Evolutionary conservation across 2,329 filamentous ascomycete genomes (phyloP).

Genomic region (Colletotrichum sojae): DNA sequence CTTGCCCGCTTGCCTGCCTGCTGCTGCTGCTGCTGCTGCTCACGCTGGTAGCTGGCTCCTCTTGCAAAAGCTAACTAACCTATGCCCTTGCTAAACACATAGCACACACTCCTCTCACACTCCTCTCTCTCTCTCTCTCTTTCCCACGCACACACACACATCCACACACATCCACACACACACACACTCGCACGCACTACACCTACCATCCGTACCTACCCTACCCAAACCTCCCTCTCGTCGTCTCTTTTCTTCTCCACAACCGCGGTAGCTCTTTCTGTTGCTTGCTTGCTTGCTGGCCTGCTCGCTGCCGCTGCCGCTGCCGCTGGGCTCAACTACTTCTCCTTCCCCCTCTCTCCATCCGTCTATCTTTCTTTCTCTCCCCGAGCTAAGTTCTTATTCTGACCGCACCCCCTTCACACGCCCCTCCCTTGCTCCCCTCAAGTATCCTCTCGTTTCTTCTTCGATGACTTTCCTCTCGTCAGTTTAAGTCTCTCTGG

Average conservation of each 20-base stretch:
- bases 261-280: conserved; percentile 21
- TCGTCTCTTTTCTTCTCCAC: conserved; percentile 40
- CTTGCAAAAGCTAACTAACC: conserved; percentile 31
- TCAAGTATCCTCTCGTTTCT: conserved; percentile 37
- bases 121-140: background rate
- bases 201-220: background rate
- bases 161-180: conserved; percentile 14
- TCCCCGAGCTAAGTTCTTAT: conserved; percentile 17
- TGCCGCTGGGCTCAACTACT: conserved; percentile 14
- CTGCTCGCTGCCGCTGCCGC: conserved; percentile 8
- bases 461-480: conserved; percentile 40
- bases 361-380: background rate
- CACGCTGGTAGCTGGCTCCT: conserved; percentile 2
- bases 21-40: conserved; percentile 11
- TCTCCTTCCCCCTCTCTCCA: conserved; percentile 6
- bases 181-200: background rate
- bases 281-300: conserved; percentile 17
- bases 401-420: conserved; percentile 33
- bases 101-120: conserved; percentile 4
- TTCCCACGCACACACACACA: background rate
- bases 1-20: background rate
- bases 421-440: conserved; percentile 33
- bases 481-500: conserved; percentile 36
- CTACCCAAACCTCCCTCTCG: conserved; percentile 24
- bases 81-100: conserved; percentile 33